Evolutionary conservation across 441 rosid species (phyloP), one percentile per base, ranked within the genome.

Genomic region (Euphorbia corollata): DNA sequence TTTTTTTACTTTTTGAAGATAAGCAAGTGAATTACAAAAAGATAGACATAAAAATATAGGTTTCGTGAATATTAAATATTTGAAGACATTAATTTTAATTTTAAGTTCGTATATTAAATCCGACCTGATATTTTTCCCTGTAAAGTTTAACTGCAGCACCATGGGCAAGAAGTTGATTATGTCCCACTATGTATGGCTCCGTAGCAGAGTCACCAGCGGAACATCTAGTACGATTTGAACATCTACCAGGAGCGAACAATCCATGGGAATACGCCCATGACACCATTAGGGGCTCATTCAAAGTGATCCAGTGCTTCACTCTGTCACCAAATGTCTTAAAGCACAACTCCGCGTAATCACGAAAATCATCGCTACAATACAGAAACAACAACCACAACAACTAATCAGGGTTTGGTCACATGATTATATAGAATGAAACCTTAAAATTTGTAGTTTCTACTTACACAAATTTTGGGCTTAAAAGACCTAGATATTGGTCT

Each of bases 261-360:
- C 58, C 58, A 19, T 8, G 0, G 11, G 27, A 7, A 54, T 19
- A 54, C 2, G 24, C 24, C 5, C 6, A 18, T 22, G 58, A 7
- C 19, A 54, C 22, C 24, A 8, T 22, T 1, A 18, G 13, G 4
- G 58, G 58, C 27, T 54, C 58, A 20, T 19, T 54, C 4, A 54
- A 54, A 8, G 24, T 54, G 23, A 54, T 4, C 58, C 58, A 54
- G 8, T 18, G 27, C 58, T 54, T 54, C 27, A 54, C 58, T 0
- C 58, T 19, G 22, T 54, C 27, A 8, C 58, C 58, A 18, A 54
- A 54, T 18, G 23, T 54, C 8, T 18, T 54, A 20, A 54, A 54
- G 58, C 58, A 54, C 10, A 54, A 54, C 11, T 54, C 58, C 9
- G 58, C 58, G 8, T 54, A 54, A 54, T 54, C 58, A 8, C 58